Percentiles rank a stretch among this genome's conserved stretches.
Evolutionary conservation across 352 stramenopile genomes (phyloP).

Genomic region (Pythium aphanidermatum): DNA sequence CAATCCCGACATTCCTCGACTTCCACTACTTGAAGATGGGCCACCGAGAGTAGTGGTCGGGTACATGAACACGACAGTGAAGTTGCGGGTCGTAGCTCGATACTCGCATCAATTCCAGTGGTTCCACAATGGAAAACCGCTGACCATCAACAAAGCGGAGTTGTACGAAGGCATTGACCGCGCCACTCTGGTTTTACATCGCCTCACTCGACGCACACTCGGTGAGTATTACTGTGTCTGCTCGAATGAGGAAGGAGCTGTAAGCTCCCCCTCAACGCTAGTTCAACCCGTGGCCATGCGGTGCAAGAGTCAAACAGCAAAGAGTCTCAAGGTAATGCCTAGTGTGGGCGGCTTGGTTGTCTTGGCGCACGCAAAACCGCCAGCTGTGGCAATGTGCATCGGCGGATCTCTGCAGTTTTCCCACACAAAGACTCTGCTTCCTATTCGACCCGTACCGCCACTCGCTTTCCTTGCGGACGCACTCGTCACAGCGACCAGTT

Average conservation of each 20-base stretch:
- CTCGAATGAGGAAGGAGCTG: slow-evolving; percentile 50
- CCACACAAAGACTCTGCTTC: slow-evolving; percentile 2
- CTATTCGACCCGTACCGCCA: slow-evolving; percentile 3
- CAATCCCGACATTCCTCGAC: slow-evolving; percentile 34
- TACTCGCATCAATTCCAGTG: slow-evolving; percentile 40
- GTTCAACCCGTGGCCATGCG: slow-evolving; percentile 27
- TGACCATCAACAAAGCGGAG: slow-evolving; percentile 8
- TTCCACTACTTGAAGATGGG: slow-evolving; percentile 26
- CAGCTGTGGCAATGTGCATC: not conserved
- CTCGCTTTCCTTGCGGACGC: not conserved
- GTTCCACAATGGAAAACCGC: slow-evolving; percentile 36
- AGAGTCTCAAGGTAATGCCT: slow-evolving; percentile 23
- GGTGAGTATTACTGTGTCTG: slow-evolving; percentile 60
- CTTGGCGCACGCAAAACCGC: not conserved
- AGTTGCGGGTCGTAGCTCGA: slow-evolving; percentile 35
- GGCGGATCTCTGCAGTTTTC: slow-evolving; percentile 6
- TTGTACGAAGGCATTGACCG: slow-evolving; percentile 18
- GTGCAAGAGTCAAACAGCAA: slow-evolving; percentile 16
- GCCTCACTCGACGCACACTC: slow-evolving; percentile 33
- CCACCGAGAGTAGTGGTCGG: slow-evolving; percentile 27
- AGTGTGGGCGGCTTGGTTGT: not conserved
- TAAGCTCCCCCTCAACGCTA: slow-evolving; percentile 25
- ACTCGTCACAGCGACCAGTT: slow-evolving; percentile 1
- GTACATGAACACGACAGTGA: slow-evolving; percentile 19
- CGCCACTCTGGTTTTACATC: slow-evolving; percentile 31